Conservation (phyloP, 306 rosid genomes). For the Potentilla sterilis region DNA sequence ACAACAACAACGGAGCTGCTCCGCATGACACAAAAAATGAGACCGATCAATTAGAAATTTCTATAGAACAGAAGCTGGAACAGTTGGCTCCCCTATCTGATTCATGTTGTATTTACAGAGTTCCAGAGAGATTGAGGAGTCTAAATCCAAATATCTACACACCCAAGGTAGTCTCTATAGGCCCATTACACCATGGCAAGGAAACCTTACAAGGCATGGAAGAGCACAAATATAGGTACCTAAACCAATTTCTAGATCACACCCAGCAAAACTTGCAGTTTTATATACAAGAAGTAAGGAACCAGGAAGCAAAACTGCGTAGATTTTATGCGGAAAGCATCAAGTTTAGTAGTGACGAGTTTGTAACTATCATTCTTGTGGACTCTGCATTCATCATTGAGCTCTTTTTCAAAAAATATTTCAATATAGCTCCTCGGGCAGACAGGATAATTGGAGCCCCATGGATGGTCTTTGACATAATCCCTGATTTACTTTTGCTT, state of each 20-base stretch:
- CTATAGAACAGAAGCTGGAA: background rate
- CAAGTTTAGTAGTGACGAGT: background rate
- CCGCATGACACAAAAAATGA: background rate
- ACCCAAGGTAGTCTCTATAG: slow-evolving; percentile 26
- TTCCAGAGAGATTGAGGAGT: background rate
- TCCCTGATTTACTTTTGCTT: background rate
- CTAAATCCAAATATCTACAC: slow-evolving; percentile 18
- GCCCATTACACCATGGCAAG: slow-evolving; percentile 31
- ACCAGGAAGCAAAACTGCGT: background rate
- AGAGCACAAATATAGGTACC: slow-evolving; percentile 22
- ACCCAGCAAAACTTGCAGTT: background rate
- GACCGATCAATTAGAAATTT: background rate
- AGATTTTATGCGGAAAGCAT: slow-evolving; percentile 2
- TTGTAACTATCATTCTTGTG: background rate
- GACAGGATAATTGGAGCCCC: background rate
- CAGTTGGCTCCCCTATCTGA: background rate
- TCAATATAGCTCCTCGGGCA: background rate
- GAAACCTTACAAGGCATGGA: slow-evolving; percentile 20
- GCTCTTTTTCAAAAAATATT: background rate
- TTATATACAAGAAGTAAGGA: background rate
- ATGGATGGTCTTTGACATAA: too few relatives aligned
- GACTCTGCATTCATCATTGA: background rate
- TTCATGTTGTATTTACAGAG: slow-evolving; percentile 20
- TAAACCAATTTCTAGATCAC: background rate
- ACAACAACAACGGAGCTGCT: background rate